These are phyloP conservation scores for Aspergillus brasiliensis DNA, from an alignment of 2,329 filamentous ascomycete species.

Conservation along the genomic window DNA sequence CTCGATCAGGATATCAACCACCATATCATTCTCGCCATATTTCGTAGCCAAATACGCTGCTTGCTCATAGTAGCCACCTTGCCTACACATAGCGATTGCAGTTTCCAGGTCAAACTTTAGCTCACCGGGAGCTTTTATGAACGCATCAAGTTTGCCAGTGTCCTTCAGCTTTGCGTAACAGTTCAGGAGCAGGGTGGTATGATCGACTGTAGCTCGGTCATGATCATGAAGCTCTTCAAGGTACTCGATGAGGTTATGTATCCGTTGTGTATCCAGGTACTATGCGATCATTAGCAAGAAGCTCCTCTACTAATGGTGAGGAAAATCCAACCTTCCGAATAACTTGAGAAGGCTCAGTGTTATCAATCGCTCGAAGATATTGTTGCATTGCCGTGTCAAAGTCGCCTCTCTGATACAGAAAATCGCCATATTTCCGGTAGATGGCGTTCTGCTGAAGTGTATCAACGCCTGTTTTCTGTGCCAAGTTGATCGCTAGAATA, in stretches of 20 bases:
- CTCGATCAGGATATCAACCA: constrained; percentile 94
- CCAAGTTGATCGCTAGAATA: constrained; percentile 85
- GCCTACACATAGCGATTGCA: constrained; percentile 94
- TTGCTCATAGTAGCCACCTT: constrained; percentile 95
- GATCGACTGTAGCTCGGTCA: constrained; percentile 88
- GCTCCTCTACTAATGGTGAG: not conserved
- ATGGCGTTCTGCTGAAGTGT: constrained; percentile 83
- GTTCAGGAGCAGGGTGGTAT: constrained; percentile 91
- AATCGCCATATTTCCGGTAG: constrained; percentile 90
- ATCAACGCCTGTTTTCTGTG: constrained; percentile 84
- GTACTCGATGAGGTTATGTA: constrained; percentile 96
- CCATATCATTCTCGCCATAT: constrained; percentile 88
- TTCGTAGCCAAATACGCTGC: constrained; percentile 93
- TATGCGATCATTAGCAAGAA: constrained; percentile 38
- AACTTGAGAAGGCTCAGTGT: constrained; percentile 92
- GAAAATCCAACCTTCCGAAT: constrained; percentile 72
- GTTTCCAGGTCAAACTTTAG: constrained; percentile 97
- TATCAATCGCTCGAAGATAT: constrained; percentile 93
- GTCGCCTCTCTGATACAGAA: constrained; percentile 90
- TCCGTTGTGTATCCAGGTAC: constrained; percentile 95
- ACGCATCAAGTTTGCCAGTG: constrained; percentile 91
- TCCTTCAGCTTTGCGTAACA: constrained; percentile 99
- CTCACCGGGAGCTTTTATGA: constrained; percentile 88
- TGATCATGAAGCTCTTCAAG: constrained; percentile 95
- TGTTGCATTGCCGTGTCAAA: constrained; percentile 99